phyloP scores from a whole-genome alignment of 108 stramenopile species.

The Asterionellopsis glacialis region DNA sequence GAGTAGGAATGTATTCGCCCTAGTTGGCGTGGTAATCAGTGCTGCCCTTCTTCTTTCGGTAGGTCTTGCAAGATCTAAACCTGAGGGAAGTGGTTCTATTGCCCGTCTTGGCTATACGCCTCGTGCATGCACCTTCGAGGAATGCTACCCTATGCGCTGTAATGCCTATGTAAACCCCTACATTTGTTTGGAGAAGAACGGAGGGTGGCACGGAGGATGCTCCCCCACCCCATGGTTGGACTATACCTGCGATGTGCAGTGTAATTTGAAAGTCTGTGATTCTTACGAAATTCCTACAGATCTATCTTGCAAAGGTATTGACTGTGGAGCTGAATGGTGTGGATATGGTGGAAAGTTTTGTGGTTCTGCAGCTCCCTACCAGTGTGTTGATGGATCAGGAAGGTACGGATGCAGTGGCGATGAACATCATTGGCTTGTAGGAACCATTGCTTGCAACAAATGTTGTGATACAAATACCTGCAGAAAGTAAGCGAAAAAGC shows the following conservation, averaged over 20 bases:
- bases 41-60: too few species aligned
- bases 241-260: slow-evolving; percentile 1
- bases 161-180: not conserved
- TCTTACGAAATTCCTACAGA: not conserved
- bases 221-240: slow-evolving; percentile 6
- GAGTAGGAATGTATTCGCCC: too few species aligned
- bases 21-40: too few species aligned
- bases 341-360: not conserved
- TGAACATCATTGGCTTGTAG: slow-evolving; percentile 2
- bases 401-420: slow-evolving; percentile 7
- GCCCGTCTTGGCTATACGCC: too few species aligned
- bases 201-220: slow-evolving; percentile 15
- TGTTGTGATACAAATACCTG: slow-evolving; percentile 19
- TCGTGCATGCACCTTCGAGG: slow-evolving; percentile 9
- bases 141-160: slow-evolving; percentile 8
- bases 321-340: not conserved
- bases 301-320: not conserved
- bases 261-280: slow-evolving; percentile 11
- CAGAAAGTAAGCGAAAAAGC: too few species aligned
- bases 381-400: slow-evolving; percentile 7
- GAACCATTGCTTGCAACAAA: slow-evolving; percentile 22
- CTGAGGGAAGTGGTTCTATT: too few species aligned
- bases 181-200: slow-evolving; percentile 17
- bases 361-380: slow-evolving; percentile 6
- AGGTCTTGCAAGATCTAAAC: too few species aligned